phyloP scores from a whole-genome alignment of 2,329 filamentous ascomycete genomes.

The Aspergillus neotritici region DNA sequence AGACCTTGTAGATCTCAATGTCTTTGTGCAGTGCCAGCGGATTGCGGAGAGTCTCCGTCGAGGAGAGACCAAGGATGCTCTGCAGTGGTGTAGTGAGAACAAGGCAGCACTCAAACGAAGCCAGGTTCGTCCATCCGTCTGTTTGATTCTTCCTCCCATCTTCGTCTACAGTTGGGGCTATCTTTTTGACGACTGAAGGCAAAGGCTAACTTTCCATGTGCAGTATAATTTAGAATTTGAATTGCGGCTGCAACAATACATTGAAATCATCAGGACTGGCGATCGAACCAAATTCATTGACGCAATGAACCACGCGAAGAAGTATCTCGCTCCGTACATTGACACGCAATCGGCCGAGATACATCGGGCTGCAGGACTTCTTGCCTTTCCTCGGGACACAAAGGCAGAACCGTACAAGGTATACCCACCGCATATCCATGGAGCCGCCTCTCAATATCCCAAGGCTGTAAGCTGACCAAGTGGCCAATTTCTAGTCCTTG shows the following conservation, averaged over 20 bases:
- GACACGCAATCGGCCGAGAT: slow-evolving; percentile 65
- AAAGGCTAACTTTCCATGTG: not conserved
- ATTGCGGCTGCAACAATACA: slow-evolving; percentile 88
- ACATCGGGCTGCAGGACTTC: slow-evolving; percentile 67
- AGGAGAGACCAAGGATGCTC: slow-evolving; percentile 68
- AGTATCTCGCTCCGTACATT: slow-evolving; percentile 67
- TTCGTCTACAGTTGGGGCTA: too few relatives aligned
- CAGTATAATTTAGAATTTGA: slow-evolving; percentile 86
- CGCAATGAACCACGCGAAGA: slow-evolving; percentile 75
- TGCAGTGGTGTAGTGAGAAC: slow-evolving; percentile 90
- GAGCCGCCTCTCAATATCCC: not conserved
- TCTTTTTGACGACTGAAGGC: too few relatives aligned
- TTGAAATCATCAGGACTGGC: slow-evolving; percentile 73
- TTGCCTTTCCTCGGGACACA: slow-evolving; percentile 65
- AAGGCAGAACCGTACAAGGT: slow-evolving; percentile 57
- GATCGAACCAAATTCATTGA: slow-evolving; percentile 63
- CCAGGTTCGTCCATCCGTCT: slow-evolving; percentile 50
- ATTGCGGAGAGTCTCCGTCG: slow-evolving; percentile 68
- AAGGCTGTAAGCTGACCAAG: slow-evolving; percentile 1
- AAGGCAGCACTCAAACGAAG: slow-evolving; percentile 87
- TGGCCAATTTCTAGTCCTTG: slow-evolving; percentile 49
- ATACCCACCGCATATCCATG: slow-evolving; percentile 7
- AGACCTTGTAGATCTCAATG: slow-evolving; percentile 80
- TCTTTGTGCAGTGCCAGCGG: slow-evolving; percentile 74
- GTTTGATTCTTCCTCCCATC: too few relatives aligned